Evolutionary conservation across 129 eudicot species (phyloP), one percentile per base, ranked within the genome.

Genomic region (Glebionis coronaria): DNA sequence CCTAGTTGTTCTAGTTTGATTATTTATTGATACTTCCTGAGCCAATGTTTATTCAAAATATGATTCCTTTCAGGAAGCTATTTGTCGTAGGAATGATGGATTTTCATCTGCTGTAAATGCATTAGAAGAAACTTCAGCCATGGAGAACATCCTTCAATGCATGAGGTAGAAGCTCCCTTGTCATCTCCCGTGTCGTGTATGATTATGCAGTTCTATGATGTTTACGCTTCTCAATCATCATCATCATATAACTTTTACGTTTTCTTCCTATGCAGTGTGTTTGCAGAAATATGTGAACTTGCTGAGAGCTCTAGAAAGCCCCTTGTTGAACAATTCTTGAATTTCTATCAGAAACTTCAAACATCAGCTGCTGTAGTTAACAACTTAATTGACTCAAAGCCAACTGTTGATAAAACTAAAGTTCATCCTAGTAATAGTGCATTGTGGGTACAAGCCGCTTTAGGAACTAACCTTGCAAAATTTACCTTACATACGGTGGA

Each of bases 391-490:
- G 69, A 75, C 64, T 12, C 71, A 13, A 81, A 68, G 63, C 20
- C 60, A 69, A 47, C 75, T 47, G 42, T 56, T 45, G 25, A 75
- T 63, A 40, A 73, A 65, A 5, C 61, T 56, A 73, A 70, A 71
- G 44, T 62, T 19, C 62, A 55, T 58, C 44, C 23, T 61, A 80
- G 72, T 59, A 82, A 76, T 38, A 82, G 90, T 10, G 61, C 76
- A 72, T 65, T 73, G 51, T 89, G 96, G 96, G 90, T 86, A 60
- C 90, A 79, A 73, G 97, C 87, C 66, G 97, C 97, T 47, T 65
- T 90, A n/a, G 80, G 73, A 50, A 69, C 88, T 12, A 76, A 82
- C 59, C 86, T 90, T 62, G 85, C 94, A 21, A 90, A 73, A 5
- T 83, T 90, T 74, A 65, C 75, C 70, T 56, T 90, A 23, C 73